Evolutionary conservation across 768 basidiomycete genomes (phyloP), one percentile per base, ranked within the genome.

Genomic region (Lactarius vividus): DNA sequence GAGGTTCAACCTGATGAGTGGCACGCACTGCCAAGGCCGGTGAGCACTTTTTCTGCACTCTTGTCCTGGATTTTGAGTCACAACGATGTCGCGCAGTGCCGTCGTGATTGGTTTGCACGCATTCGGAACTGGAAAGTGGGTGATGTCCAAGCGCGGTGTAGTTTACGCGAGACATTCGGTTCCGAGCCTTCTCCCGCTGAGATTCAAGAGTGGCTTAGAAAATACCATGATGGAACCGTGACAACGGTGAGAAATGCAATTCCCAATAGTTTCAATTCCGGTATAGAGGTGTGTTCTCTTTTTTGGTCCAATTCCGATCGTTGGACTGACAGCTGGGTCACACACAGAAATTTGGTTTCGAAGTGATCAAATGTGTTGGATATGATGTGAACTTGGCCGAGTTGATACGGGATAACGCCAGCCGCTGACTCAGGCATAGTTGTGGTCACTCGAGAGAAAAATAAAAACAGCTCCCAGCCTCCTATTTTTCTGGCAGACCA

Each of bases 271-370:
- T 39, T 59, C 6, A 16, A 15, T 18, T 53, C 39, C 3, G 65
- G 61, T 7, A n/a, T 44, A 16, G 61, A 66, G 61, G 65, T 66
- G 23, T 11, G 60, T 33, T 31, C 23, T 52, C 23, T 4, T 1
- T 15, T 5, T 20, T 23, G 2, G 15, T 52, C 3, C 52, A 11
- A 18, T 7, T 42, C 59, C n/a, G 20, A 20, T 16, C 13, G 23
- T 15, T 5, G 18, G n/a, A 39, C n/a, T 62, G 20, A 61, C 3
- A 18, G 13, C 35, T 15, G 20, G 18, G 31, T 3, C 20, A 52
- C 56, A 2, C 29, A 8, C 31, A 66, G 65, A 40, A 26, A 26
- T 1, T 66, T 0, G 11, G 13, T 7, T 44, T 66, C 5, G 46
- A 57, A 39, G 46, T 52, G 3, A 28, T 62, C 11, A 57, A 28